Evolutionary conservation across 257 asterid species (phyloP), one percentile per base, ranked within the genome.

Genomic region (Euphrasia confusa): DNA sequence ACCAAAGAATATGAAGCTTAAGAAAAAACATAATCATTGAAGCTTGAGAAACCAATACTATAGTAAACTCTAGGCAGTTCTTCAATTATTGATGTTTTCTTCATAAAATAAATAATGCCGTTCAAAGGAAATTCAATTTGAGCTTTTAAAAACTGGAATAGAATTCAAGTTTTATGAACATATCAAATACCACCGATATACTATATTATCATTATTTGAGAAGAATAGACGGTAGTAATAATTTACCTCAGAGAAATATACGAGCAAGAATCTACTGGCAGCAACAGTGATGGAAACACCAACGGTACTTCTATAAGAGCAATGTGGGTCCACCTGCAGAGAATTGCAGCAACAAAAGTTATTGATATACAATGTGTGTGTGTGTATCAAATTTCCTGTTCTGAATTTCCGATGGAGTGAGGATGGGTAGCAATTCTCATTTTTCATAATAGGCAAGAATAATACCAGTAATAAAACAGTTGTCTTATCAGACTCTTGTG

Each of bases 251-350:
- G 92, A 69, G 74, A 80, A 80, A 70, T 89, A 93, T 74, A 89
- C 61, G 75, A 93, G 88, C 76, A 84, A 81, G 80, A 93, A 93
- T 82, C 99, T 81, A 58, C 90, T 81, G 66, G 94, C 85, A 73
- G 95, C 86, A 64, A 83, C 81, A 55, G 85, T 68, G 61, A 80
- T 9, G 71, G 94, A 81, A 73, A 83, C 82, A 54, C 81, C 71
- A 68, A 87, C 10, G 64, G 88, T 78, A 69, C 82, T 73, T 77
- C 59, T 76, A 74, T 92, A 92, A n/a, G 99, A 89, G 78, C 99
- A 92, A 78, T 89, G 99, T 52, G 99, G 99, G 78, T 92, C 99
- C 58, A 87, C 82, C 99, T 92, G 84, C 77, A 86, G 30, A 63
- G 56, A 70, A 68, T 66, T 55, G 65, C 58, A 68, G 64, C 15